Conservation (phyloP, 768 basidiomycete genomes). For the Xerocomellus dryophilus region DNA sequence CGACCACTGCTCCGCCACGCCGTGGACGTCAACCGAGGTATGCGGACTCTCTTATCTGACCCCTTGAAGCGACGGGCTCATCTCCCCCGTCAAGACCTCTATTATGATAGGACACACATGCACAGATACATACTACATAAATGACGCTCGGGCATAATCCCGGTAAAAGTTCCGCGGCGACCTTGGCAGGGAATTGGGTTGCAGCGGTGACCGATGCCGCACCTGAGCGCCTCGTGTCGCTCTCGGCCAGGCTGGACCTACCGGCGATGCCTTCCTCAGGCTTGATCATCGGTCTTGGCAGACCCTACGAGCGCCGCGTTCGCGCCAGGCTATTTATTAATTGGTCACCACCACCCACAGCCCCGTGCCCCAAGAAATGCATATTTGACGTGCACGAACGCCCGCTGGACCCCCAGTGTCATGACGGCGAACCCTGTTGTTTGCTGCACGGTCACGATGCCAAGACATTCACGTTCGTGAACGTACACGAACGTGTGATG, state of each 20-base stretch:
- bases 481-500: background rate
- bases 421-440: background rate
- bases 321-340: no score
- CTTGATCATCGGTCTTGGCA: background rate
- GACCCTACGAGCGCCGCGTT: no score
- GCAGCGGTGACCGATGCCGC: background rate
- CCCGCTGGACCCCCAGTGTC: no score
- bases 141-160: background rate
- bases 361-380: no score
- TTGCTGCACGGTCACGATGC: background rate
- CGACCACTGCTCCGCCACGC: background rate
- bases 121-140: background rate
- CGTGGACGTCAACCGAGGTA: no score
- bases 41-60: background rate
- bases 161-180: background rate
- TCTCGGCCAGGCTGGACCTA: conserved; percentile 1
- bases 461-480: background rate
- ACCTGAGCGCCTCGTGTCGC: background rate
- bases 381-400: no score
- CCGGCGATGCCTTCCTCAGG: background rate
- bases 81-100: background rate
- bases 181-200: background rate
- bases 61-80: no score
- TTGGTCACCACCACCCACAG: background rate
- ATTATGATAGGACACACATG: background rate